Evolutionary conservation across 495 filamentous ascomycete genomes (phyloP).

Genomic region (Saxispiralis lemnorum): DNA sequence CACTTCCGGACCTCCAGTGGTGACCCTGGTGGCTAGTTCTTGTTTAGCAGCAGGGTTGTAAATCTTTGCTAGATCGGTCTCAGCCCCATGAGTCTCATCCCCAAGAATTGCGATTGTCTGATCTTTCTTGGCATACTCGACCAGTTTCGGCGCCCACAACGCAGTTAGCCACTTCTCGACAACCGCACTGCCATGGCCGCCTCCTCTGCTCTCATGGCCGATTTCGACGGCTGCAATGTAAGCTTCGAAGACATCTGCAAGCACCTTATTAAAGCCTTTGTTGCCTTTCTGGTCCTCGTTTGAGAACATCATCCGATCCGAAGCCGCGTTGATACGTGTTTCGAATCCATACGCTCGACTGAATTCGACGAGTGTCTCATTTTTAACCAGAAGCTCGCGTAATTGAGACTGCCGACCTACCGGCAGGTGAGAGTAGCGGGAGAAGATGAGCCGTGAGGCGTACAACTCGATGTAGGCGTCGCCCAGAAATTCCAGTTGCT

Average conservation of each 20-base stretch:
- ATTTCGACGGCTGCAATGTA: constrained; percentile 65
- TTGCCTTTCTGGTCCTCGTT: constrained; percentile 23
- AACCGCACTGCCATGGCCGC: constrained; percentile 26
- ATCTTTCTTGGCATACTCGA: constrained; percentile 22
- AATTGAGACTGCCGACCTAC: constrained; percentile 14
- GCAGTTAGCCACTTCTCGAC: constrained; percentile 46
- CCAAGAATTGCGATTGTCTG: not conserved
- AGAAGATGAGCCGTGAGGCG: constrained; percentile 19
- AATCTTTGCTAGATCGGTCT: constrained; percentile 8
- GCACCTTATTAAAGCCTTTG: constrained; percentile 43
- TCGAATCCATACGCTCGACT: constrained; percentile 50
- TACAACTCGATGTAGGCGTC: constrained; percentile 26
- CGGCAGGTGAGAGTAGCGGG: constrained; percentile 19
- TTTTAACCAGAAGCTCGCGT: constrained; percentile 40
- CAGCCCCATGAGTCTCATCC: constrained; percentile 2
- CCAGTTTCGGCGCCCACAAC: constrained; percentile 41
- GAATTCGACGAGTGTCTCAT: constrained; percentile 52
- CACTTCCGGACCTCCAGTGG: constrained; percentile 32
- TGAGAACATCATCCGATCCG: constrained; percentile 8
- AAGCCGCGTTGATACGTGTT: constrained; percentile 26
- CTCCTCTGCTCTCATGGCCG: constrained; percentile 41
- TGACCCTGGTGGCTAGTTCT: constrained; percentile 37
- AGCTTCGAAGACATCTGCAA: constrained; percentile 75
- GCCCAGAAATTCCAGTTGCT: constrained; percentile 26
- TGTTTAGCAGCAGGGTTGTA: constrained; percentile 33